A percentile compares a stretch with the other conserved stretches of the same genome.
Evolutionary conservation across 2,329 filamentous ascomycete species (phyloP).

Genomic region (Pyricularia sp.): DNA sequence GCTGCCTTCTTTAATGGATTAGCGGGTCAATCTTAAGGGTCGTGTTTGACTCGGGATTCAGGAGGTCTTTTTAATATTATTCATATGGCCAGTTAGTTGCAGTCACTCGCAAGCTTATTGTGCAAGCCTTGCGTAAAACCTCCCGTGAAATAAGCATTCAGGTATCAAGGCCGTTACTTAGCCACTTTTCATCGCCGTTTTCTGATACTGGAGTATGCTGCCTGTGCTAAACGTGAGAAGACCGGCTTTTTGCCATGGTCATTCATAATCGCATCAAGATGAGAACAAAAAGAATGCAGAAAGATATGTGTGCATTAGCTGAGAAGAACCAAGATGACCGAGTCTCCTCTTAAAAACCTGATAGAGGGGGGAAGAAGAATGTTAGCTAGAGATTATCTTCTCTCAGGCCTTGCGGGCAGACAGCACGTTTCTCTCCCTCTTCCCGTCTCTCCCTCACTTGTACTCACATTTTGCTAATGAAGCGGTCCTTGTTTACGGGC

Average conservation of each 20-base stretch:
- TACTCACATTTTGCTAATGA: slow-evolving; percentile 85
- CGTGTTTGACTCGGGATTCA: neutral
- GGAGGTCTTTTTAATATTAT: neutral
- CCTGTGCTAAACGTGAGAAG: neutral
- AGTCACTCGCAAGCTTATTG: neutral
- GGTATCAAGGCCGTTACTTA: neutral
- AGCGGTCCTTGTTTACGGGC: slow-evolving; percentile 92
- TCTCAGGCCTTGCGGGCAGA: neutral
- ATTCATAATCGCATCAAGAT: slow-evolving; percentile 1
- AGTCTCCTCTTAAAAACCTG: slow-evolving; percentile 81
- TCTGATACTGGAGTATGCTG: neutral
- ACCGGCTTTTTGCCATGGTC: neutral
- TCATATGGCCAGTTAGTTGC: neutral
- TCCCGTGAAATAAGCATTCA: neutral
- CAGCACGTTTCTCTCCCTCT: neutral
- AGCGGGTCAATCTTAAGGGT: slow-evolving; percentile 27
- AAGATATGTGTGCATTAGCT: slow-evolving; percentile 33
- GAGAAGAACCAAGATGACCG: slow-evolving; percentile 74
- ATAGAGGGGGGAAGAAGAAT: slow-evolving; percentile 1
- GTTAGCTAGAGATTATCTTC: neutral
- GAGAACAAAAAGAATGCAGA: neutral
- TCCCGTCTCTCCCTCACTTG: neutral
- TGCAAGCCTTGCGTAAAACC: neutral
- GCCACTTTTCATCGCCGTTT: slow-evolving; percentile 1
- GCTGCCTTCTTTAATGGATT: slow-evolving; percentile 72